These are phyloP conservation scores for Myriosclerotinia curreyana DNA, from an alignment of 2,329 filamentous ascomycete species.

Conservation along the genomic window DNA sequence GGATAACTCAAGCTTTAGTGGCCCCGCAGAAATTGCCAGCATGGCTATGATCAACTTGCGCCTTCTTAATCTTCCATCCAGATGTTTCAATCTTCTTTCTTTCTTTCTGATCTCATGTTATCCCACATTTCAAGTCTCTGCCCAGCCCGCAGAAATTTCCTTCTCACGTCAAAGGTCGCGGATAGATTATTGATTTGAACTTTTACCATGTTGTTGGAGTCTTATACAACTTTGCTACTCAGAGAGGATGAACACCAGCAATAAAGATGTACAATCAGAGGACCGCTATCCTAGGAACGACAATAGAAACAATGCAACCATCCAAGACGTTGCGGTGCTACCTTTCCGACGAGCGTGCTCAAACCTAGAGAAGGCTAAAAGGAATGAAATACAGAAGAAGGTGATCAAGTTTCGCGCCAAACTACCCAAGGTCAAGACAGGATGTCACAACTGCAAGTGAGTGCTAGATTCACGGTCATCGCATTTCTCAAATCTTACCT, in stretches of 20 bases:
- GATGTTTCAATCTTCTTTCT: neutral
- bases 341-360: neutral
- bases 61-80: neutral
- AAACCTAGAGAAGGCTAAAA: neutral
- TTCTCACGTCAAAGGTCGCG: neutral
- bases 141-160: neutral
- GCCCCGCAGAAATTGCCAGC: conserved; percentile 3
- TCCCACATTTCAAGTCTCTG: neutral
- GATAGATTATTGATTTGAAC: neutral
- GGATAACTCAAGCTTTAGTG: too few species aligned
- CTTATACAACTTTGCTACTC: neutral
- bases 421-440: conserved; percentile 23
- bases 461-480: conserved; percentile 2
- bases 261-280: neutral
- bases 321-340: neutral
- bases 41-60: conserved; percentile 10
- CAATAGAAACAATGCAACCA: neutral
- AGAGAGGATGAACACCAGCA: conserved; percentile 5
- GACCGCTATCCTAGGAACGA: neutral
- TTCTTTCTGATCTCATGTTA: neutral
- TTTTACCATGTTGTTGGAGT: conserved; percentile 2
- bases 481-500: neutral
- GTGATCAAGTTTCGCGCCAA: conserved; percentile 16
- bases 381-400: neutral
- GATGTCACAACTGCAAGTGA: conserved; percentile 25